phyloP scores from a whole-genome alignment of 805 yeast genomes.

The Kluyveromyces starmeri region DNA sequence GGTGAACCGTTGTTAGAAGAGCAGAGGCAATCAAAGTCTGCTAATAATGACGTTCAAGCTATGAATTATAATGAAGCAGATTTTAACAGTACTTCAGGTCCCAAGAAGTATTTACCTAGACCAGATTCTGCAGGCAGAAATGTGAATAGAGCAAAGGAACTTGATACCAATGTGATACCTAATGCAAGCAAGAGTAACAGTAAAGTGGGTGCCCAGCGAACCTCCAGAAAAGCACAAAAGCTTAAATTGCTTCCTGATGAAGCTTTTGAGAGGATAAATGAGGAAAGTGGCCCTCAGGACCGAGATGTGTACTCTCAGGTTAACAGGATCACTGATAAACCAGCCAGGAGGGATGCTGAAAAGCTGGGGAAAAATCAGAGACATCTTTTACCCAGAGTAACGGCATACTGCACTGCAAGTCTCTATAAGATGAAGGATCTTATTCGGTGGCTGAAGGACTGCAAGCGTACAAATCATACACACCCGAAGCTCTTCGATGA shows the following conservation, averaged over 20 bases:
- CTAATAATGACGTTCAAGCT: too few species aligned
- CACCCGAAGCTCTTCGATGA: constrained; percentile 89
- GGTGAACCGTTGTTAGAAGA: too few species aligned
- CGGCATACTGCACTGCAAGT: constrained; percentile 94
- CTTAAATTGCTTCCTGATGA: constrained; percentile 63
- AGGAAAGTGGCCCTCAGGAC: constrained; percentile 13
- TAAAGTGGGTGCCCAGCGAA: constrained; percentile 63
- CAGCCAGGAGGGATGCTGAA: constrained; percentile 92
- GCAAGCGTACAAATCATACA: constrained; percentile 63
- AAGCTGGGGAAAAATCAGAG: constrained; percentile 71
- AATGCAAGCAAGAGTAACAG: not conserved
- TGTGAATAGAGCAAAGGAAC: not conserved
- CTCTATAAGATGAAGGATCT: constrained; percentile 84
- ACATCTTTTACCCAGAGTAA: constrained; percentile 80
- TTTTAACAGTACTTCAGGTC: too few species aligned
- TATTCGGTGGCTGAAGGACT: constrained; percentile 73
- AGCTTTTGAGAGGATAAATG: constrained; percentile 26
- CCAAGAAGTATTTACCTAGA: not conserved
- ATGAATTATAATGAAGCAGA: too few species aligned
- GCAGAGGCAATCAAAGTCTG: too few species aligned
- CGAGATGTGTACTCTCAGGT: constrained; percentile 76
- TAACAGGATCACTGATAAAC: constrained; percentile 69
- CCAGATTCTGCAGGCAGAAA: not conserved
- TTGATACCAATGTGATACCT: not conserved
- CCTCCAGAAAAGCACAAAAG: constrained; percentile 66